phyloP scores from a whole-genome alignment of 768 basidiomycete genomes.

The Termitomyces sp. region DNA sequence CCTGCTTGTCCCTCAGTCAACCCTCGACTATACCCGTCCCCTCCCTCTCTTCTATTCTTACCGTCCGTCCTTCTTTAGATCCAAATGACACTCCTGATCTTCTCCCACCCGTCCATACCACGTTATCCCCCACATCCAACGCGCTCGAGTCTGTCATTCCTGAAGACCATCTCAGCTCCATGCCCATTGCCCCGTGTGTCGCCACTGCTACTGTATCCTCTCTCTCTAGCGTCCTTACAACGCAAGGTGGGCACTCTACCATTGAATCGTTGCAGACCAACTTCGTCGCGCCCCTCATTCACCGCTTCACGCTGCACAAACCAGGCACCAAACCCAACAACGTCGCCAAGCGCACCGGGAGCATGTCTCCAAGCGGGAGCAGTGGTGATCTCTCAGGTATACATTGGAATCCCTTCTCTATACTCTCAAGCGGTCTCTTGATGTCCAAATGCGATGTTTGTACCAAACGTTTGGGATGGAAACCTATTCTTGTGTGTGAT shows the following conservation, averaged over 20 bases:
- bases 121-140: slow-evolving; percentile 10
- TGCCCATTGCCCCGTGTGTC: slow-evolving; percentile 43
- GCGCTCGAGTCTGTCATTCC: neutral
- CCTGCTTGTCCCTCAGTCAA: slow-evolving; percentile 43
- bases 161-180: slow-evolving; percentile 32
- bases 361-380: slow-evolving; percentile 21
- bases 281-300: slow-evolving; percentile 49
- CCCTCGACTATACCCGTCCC: slow-evolving; percentile 37
- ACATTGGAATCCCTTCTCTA: slow-evolving; percentile 71
- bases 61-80: slow-evolving; percentile 53
- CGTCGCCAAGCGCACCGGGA: slow-evolving; percentile 25
- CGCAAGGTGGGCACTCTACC: slow-evolving; percentile 73
- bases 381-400: slow-evolving; percentile 19
- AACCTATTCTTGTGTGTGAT: slow-evolving; percentile 81
- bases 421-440: slow-evolving; percentile 69
- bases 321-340: slow-evolving; percentile 61
- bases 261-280: slow-evolving; percentile 40
- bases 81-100: slow-evolving; percentile 39
- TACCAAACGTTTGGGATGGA: slow-evolving; percentile 78
- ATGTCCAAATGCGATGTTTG: slow-evolving; percentile 82
- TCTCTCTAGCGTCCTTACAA: slow-evolving; percentile 55
- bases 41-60: slow-evolving; percentile 69
- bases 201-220: slow-evolving; percentile 36
- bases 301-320: slow-evolving; percentile 84
- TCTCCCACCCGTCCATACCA: slow-evolving; percentile 22